phyloP scores from a whole-genome alignment of 1,284 basidiomycete species.

The Tremellales sp. region DNA sequence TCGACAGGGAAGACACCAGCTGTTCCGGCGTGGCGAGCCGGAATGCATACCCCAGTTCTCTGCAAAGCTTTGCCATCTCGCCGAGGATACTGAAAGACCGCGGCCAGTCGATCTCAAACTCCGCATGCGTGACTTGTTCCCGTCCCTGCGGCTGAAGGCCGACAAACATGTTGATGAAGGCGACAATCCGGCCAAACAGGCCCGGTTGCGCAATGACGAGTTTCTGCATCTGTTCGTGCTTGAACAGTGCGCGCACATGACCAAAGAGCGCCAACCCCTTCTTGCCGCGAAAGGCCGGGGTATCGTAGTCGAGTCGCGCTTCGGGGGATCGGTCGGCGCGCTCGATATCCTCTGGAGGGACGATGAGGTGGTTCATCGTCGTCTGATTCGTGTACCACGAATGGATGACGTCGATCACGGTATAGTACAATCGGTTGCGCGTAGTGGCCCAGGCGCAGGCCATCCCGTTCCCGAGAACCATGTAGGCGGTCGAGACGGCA shows the following conservation, averaged over 20 bases:
- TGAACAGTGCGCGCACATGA: conserved; percentile 63
- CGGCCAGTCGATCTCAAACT: conserved; percentile 94
- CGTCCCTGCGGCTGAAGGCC: conserved; percentile 84
- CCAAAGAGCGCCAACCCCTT: conserved; percentile 87
- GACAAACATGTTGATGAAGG: conserved; percentile 80
- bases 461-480: conserved; percentile 83
- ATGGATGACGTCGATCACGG: conserved; percentile 73
- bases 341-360: conserved; percentile 48
- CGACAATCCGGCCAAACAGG: conserved; percentile 57
- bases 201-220: conserved; percentile 64
- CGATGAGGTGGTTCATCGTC: conserved; percentile 60
- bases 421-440: conserved; percentile 66
- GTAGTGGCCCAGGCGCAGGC: conserved; percentile 70
- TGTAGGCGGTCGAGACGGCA: conserved; percentile 84
- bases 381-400: conserved; percentile 88
- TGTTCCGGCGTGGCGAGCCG: conserved; percentile 56
- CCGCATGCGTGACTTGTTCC: conserved; percentile 75
- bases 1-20: conserved; percentile 64
- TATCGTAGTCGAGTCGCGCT: conserved; percentile 65
- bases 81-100: conserved; percentile 88
- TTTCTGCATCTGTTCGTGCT: conserved; percentile 67
- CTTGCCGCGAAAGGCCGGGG: conserved; percentile 83
- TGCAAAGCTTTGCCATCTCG: conserved; percentile 79
- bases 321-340: conserved; percentile 36
- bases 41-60: conserved; percentile 80